These are phyloP conservation scores for Chaetomium strumarium DNA, from an alignment of 2,329 filamentous ascomycete species.

Conservation along the genomic window DNA sequence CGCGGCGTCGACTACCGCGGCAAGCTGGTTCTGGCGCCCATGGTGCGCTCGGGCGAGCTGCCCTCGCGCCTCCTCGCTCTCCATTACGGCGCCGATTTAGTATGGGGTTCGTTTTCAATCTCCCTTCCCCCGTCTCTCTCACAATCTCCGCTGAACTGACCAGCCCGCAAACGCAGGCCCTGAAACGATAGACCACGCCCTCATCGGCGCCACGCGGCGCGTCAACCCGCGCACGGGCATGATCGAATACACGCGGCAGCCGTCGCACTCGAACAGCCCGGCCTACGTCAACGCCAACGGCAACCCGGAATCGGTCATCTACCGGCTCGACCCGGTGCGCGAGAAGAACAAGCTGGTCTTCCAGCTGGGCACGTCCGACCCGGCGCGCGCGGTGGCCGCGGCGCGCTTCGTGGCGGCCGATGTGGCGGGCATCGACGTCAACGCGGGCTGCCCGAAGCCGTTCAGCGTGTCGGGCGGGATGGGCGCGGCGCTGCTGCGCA, in stretches of 20 bases:
- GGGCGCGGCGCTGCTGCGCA: conserved; percentile 84
- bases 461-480: conserved; percentile 93
- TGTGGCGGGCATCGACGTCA: conserved; percentile 92
- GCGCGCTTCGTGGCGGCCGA: conserved; percentile 78
- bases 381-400: conserved; percentile 75
- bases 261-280: conserved; percentile 60
- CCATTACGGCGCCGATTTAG: conserved; percentile 91
- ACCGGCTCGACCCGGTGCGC: conserved; percentile 69
- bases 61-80: conserved; percentile 83
- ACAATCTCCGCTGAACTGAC: background rate
- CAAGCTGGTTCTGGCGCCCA: conserved; percentile 91
- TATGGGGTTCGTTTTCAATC: conserved; percentile 70
- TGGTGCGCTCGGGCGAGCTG: conserved; percentile 96
- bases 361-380: conserved; percentile 84
- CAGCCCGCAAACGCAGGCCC: conserved; percentile 54
- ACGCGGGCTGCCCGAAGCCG: conserved; percentile 95
- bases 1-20: conserved; percentile 90
- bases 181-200: conserved; percentile 85
- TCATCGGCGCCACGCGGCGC: conserved; percentile 79
- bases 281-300: conserved; percentile 46
- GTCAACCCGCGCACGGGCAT: conserved; percentile 71
- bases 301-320: conserved; percentile 61
- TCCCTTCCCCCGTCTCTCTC: background rate
- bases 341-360: conserved; percentile 77
- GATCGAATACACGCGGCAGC: conserved; percentile 75